Base-by-base conservation (phyloP, 78 protist genomes). In the Dictyostelium purpureum region DNA sequence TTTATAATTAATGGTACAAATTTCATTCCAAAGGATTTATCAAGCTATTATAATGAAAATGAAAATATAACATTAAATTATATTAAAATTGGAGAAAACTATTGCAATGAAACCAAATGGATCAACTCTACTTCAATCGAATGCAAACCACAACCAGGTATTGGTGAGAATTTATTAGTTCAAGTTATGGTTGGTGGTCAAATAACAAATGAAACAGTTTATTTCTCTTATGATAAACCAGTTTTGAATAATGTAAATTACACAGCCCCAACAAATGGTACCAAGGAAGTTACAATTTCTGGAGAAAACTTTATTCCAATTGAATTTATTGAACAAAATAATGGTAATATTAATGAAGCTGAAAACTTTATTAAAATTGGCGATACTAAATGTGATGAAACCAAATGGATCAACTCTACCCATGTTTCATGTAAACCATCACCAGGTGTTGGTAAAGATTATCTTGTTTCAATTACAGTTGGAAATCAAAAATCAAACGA, bases 121-220 rank as follows among this genome's bases (percentile, higher is more conserved):
- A 49, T 65, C 0, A 59, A 81, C 28, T n/a, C 49, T 4, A 65
- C 24, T 0, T 21, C 19, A 33, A 65, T 67, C 33, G 18, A 35
- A 21, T 81, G 76, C n/a, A 81, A 49, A 10, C n/a, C 54, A 21
- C 78, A 49, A 51, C 77, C 88, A 6, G 88, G 88, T 21, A 65
- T 79, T 33, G 88, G 88, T 43, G n/a, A 43, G 16, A 66, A 79
- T 37, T 2, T 49, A 7, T 0, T 43, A n/a, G 66, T 79, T 37
- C 1, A 0, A n/a, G 69, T 59, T 31, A 59, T 9, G 12, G 40
- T 59, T 59, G 33, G 33, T 6, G 38, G 38, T 6, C 85, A 77
- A 77, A 4, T 9, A 31, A 18, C 69, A n/a, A 59, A 28, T 19
- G 12, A 9, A 19, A 2, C 2, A 59, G 7, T 28, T 12, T 19